Evolutionary conservation across 352 stramenopile species (phyloP).

Genomic region (Globisporangium lucens): DNA sequence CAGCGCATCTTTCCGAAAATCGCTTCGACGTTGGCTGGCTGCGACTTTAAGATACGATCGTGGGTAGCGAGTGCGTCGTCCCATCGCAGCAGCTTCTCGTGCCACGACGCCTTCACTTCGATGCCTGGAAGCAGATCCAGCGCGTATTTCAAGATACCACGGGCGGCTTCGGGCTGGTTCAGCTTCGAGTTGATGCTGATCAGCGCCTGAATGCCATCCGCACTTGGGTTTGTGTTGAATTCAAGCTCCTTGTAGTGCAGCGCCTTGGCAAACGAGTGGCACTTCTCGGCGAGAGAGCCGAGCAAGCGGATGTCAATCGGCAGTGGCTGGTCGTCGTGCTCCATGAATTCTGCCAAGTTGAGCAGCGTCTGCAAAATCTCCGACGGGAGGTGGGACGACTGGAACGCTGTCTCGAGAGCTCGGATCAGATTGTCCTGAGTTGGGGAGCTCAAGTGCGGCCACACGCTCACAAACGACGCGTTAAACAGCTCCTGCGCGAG

Average conservation of each 20-base stretch:
- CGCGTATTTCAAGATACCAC: slow-evolving; percentile 96
- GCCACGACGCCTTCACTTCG: slow-evolving; percentile 94
- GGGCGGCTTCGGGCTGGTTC: slow-evolving; percentile 95
- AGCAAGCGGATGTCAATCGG: slow-evolving; percentile 97
- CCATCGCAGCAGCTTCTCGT: slow-evolving; percentile 98
- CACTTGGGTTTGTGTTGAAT: slow-evolving; percentile 90
- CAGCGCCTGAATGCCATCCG: slow-evolving; percentile 95
- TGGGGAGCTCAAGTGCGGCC: slow-evolving; percentile 92
- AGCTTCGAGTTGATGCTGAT: slow-evolving; percentile 99
- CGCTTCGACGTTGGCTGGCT: slow-evolving; percentile 91
- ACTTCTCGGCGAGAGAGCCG: slow-evolving; percentile 96
- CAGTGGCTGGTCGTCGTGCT: slow-evolving; percentile 96
- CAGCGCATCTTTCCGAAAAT: slow-evolving; percentile 99
- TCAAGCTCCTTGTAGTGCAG: slow-evolving; percentile 99
- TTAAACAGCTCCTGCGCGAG: slow-evolving; percentile 98
- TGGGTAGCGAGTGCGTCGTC: slow-evolving; percentile 95
- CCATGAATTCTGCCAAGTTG: slow-evolving; percentile 99
- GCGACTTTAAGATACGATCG: slow-evolving; percentile 70
- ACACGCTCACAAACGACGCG: slow-evolving; percentile 98
- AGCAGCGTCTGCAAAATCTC: slow-evolving; percentile 98
- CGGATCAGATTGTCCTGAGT: slow-evolving; percentile 93
- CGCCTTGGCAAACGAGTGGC: slow-evolving; percentile 98
- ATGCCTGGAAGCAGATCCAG: slow-evolving; percentile 70
- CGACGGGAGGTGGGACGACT: slow-evolving; percentile 89
- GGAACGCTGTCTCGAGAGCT: slow-evolving; percentile 94